phyloP scores from a whole-genome alignment of 2,329 filamentous ascomycete species.

The Huntiella bhutanensis region DNA sequence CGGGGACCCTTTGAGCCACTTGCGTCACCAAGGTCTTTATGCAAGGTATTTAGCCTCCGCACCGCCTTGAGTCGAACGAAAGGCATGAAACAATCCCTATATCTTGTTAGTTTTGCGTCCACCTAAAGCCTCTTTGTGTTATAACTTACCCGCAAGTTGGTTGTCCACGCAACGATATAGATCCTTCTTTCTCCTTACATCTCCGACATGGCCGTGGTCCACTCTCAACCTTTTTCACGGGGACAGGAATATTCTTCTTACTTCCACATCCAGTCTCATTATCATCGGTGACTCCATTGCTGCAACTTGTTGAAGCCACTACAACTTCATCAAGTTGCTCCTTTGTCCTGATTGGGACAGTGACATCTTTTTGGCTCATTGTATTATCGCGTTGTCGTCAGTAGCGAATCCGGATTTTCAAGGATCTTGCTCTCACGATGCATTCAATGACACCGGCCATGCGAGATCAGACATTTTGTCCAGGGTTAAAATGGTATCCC shows the following conservation, averaged over 20 bases:
- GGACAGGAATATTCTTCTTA: not conserved
- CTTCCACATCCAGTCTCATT: not conserved
- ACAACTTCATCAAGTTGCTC: not conserved
- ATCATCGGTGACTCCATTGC: not conserved
- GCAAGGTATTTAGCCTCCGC: conserved; percentile 44
- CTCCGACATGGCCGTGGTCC: conserved; percentile 8
- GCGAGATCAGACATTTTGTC: too few relatives aligned
- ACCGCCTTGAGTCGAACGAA: conserved; percentile 65
- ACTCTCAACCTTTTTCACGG: conserved; percentile 1
- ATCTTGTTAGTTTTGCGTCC: not conserved
- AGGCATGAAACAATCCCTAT: conserved; percentile 49
- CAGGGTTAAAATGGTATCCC: too few relatives aligned
- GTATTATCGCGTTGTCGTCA: too few relatives aligned
- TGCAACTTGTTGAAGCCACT: not conserved
- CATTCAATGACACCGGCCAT: too few relatives aligned
- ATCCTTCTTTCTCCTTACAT: conserved; percentile 8
- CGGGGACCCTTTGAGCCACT: conserved; percentile 18
- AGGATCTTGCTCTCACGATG: too few relatives aligned
- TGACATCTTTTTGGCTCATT: not conserved
- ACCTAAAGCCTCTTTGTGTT: not conserved
- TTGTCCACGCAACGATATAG: conserved; percentile 11
- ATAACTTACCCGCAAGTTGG: conserved; percentile 15
- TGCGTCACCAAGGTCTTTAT: conserved; percentile 25
- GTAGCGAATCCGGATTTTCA: too few relatives aligned
- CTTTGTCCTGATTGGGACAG: not conserved